Evolutionary conservation across 2,329 filamentous ascomycete species (phyloP), one percentile per base, ranked within the genome.

Genomic region (Phyllosticta citrichinensis): DNA sequence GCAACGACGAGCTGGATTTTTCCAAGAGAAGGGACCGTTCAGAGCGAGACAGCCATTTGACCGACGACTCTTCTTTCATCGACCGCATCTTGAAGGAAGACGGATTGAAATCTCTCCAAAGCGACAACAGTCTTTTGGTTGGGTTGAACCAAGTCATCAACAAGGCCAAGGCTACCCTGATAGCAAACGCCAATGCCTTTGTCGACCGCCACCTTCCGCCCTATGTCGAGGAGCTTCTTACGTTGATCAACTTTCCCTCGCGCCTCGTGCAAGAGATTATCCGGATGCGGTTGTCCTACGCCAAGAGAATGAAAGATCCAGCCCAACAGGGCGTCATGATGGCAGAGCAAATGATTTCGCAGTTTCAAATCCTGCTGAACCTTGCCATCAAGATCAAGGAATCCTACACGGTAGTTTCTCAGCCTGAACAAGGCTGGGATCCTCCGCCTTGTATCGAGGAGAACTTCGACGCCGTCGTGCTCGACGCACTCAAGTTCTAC

Each of bases 191-290:
- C 2, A 84, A 86, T 63, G 85, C 86, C 1, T 99, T 97, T 71
- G 85, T 87, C 51, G 89, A 92, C 68, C 87, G 93, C 4, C 93
- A 99, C 75, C 79, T 99, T 17, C 94, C 94, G 6, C 92, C 92
- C 0, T 97, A 97, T 71, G 95, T 99, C 62, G 94, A 99, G 71
- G 94, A 99, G 73, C 81, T 99, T 53, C 83, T 97, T 55, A 97
- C 91, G 0, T 80, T 99, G 52, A 96, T 99, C 79, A 97, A 96
- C 75, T 99, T 99, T 69, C 94, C 94, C 1, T 96, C 92, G 1
- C 87, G 94, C 9, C 82, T 99, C 40, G 94, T 99, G 51, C 91
- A 97, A 74, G 94, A 97, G 71, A 95, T 99, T 69, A 97, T 97
- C 71, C 88, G 88, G 58, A 88, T 96, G 67, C 88, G 94, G 62